Conservation (phyloP, 345 rosid genomes). For the Populus pruinosa region DNA sequence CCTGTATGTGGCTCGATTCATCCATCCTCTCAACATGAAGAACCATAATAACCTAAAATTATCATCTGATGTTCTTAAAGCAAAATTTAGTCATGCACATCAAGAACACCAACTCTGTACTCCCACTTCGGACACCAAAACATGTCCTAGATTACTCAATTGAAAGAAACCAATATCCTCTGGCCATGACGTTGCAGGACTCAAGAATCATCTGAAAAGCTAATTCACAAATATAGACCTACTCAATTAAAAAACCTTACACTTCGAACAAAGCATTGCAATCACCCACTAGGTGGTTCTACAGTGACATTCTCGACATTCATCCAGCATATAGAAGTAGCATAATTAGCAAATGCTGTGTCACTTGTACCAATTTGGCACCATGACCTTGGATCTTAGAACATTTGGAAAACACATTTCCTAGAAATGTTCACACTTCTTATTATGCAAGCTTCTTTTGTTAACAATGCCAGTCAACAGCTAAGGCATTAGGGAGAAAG, state of each 20-base stretch:
- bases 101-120: not conserved
- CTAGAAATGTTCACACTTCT: not conserved
- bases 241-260: not conserved
- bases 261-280: not conserved
- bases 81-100: not conserved
- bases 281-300: not conserved
- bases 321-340: not conserved
- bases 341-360: not conserved
- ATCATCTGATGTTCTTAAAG: not conserved
- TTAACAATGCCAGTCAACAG: not conserved
- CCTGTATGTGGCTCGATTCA: not conserved
- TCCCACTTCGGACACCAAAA: not conserved
- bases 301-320: not conserved
- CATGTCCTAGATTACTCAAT: not conserved
- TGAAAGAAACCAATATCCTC: not conserved
- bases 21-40: not conserved
- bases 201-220: not conserved
- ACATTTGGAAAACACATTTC: not conserved
- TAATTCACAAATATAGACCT: not conserved
- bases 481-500: not conserved
- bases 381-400: not conserved
- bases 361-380: not conserved
- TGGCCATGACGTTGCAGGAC: not conserved
- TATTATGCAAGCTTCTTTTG: not conserved
- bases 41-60: not conserved